phyloP scores from a whole-genome alignment of 352 stramenopile genomes.

The Pythium volutum region DNA sequence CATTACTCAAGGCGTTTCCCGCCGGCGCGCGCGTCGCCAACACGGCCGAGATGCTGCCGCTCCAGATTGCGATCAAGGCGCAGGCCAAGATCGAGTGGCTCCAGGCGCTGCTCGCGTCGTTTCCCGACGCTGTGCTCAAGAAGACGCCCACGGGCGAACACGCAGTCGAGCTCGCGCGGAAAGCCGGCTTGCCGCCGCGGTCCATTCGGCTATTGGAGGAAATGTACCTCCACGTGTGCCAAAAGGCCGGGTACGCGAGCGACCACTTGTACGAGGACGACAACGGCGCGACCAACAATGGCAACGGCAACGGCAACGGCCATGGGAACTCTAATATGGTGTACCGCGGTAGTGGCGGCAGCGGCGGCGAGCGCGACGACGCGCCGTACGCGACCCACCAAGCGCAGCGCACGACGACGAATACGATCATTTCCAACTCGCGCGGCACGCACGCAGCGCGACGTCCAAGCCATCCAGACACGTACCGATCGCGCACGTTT shows the following conservation, averaged over 20 bases:
- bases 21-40: constrained; percentile 61
- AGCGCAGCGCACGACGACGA: background rate
- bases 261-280: constrained; percentile 59
- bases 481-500: constrained; percentile 54
- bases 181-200: constrained; percentile 46
- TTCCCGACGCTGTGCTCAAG: constrained; percentile 77
- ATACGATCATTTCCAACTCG: background rate
- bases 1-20: constrained; percentile 77
- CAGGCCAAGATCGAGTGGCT: constrained; percentile 87
- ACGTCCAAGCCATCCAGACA: constrained; percentile 38
- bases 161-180: constrained; percentile 67
- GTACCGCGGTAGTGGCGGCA: constrained; percentile 1
- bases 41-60: constrained; percentile 79
- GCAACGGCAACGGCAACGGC: background rate
- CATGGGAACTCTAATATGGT: background rate
- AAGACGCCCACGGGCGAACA: constrained; percentile 72
- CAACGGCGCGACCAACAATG: background rate
- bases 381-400: background rate
- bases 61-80: constrained; percentile 88
- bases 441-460: background rate
- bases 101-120: constrained; percentile 77
- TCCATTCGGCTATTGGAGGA: constrained; percentile 81
- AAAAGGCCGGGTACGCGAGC: constrained; percentile 51
- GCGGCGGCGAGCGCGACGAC: background rate
- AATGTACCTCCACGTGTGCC: constrained; percentile 85